Evolutionary conservation across 331 rosid species (phyloP), one percentile per base, ranked within the genome.

Genomic region (Rhamnella rubrinervis): DNA sequence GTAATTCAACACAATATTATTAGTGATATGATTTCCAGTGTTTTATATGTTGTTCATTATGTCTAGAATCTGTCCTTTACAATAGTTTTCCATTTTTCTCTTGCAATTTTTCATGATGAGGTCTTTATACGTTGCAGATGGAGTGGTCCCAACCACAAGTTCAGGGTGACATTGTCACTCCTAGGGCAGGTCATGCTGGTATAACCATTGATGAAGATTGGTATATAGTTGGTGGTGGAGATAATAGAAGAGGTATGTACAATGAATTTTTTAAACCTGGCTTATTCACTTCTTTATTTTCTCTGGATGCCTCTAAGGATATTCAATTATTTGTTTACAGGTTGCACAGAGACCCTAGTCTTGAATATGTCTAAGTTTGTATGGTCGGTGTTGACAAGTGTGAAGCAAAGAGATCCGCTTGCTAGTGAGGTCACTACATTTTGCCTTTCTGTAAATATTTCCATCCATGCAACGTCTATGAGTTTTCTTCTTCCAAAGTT

Each of bases 151-250:
- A 86, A 73, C 97, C 99, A 50, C 84, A 87, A 82, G 59, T 82
- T 76, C 89, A 87, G 80, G 97, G 97, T 74, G 96, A 91, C 73
- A 75, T 87, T 64, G 92, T 85, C 68, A 73, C 87, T 78, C 89
- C 97, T 50, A 84, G 99, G 82, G 99, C 97, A 69, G 99, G 97
- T 60, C 99, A 95, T 82, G 85, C 96, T 75, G 97, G 99, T 71
- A 66, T 86, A 71, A 76, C 86, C 73, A 75, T 95, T 72, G 89
- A 74, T 72, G 96, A 82, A 59, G 76, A 84, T 82, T 95, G 99
- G 97, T 91, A 83, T 82, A 80, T 89, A 63, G 96, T 89, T 75
- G 99, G 99, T 20, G 99, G 99, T 52, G 99, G 99, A 72, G 97
- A 95, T 80, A 95, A 95, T 75, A 85, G 37, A 78, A 91, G 77